Conservation (phyloP, 495 filamentous ascomycete species). For the Aspergillus cavernicola region DNA sequence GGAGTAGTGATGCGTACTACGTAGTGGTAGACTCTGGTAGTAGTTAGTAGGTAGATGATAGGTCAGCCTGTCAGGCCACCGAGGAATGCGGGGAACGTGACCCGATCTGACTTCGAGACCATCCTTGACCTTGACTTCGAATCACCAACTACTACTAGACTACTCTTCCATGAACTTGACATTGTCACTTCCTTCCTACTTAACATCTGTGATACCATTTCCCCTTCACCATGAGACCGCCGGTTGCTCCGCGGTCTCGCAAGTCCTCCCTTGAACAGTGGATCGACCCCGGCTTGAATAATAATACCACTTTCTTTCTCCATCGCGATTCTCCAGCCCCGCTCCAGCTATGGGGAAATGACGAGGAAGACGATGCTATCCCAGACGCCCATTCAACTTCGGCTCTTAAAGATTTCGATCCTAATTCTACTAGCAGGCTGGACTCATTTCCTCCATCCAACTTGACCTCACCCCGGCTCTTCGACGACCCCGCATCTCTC, state of each 20-base stretch:
- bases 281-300: slow-evolving; percentile 36
- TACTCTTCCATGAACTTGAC: background rate
- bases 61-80: background rate
- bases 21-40: no score
- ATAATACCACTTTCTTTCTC: slow-evolving; percentile 48
- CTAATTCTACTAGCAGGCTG: slow-evolving; percentile 14
- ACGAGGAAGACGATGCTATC: slow-evolving; percentile 29
- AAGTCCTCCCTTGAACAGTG: slow-evolving; percentile 36
- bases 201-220: background rate
- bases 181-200: background rate
- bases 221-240: slow-evolving; percentile 35
- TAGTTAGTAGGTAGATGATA: no score
- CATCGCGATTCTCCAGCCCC: slow-evolving; percentile 19
- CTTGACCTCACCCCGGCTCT: slow-evolving; percentile 33
- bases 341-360: background rate
- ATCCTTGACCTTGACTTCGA: no score
- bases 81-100: slow-evolving; percentile 17
- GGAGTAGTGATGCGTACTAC: background rate
- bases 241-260: slow-evolving; percentile 30
- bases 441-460: slow-evolving; percentile 26
- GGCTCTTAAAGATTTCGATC: slow-evolving; percentile 31
- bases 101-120: slow-evolving; percentile 12
- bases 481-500: slow-evolving; percentile 44
- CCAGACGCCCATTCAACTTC: slow-evolving; percentile 34
- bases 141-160: no score